Evolutionary conservation across 2,329 filamentous ascomycete genomes (phyloP), one percentile per base, ranked within the genome.

Genomic region (Saccharata proteae): DNA sequence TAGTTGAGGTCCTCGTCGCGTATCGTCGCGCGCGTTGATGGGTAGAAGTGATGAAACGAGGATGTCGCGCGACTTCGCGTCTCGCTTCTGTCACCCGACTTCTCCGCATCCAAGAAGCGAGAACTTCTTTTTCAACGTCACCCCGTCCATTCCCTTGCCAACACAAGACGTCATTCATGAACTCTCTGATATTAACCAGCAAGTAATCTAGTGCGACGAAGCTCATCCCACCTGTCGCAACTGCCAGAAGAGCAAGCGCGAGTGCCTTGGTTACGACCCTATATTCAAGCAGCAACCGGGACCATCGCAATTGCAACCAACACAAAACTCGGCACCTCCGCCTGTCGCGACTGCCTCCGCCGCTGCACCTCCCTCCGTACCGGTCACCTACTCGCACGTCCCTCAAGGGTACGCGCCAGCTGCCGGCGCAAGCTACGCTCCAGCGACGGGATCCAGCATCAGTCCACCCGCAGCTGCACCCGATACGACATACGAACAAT

Each of bases 191-290:
- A 27, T 27, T n/a, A n/a, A n/a, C n/a, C n/a, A n/a, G n/a, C n/a
- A n/a, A n/a, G n/a, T 23, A 6, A 44, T 38, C 43, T 55, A 94
- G 90, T 98, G 90, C 62, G 90, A 96, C 71, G 90, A 98, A 67
- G 77, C 75, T 38, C 85, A 93, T 57, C 90, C 90, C 14, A 77
- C 79, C 38, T 98, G 90, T 66, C 77, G 84, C 61, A 84, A 90
- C 52, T 90, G 82, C 61, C 77, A 79, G 51, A 90, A 90, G 57
- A 85, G 80, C 44, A 90, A 88, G 60, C 80, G 82, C 49, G 81
- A 88, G 47, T 90, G 82, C 50, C 54, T 85, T 29, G 82, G 82
- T 34, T 90, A 90, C 70, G 82, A 90, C 49, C 81, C 82, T 21
- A 82, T 88, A 48, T 90, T 88, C 62, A 82, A 84, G 58, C 71